Evolutionary conservation across 2,329 filamentous ascomycete genomes (phyloP).

Genomic region (Teratosphaeria gauchensis): DNA sequence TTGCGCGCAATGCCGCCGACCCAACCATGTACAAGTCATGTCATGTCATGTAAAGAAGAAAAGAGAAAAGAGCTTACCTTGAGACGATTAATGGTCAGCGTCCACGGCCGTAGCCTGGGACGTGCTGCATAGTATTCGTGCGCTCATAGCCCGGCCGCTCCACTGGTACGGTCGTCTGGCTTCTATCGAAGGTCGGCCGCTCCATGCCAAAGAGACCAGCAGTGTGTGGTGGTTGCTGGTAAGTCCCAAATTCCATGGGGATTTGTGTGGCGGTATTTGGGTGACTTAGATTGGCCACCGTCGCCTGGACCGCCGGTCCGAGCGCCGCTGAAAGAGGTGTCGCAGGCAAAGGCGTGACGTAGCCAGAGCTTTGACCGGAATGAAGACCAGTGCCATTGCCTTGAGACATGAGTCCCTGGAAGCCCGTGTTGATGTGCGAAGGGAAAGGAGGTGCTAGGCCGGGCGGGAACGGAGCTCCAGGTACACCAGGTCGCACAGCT

Average conservation of each 20-base stretch:
- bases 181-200: background rate
- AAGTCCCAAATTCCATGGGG: slow-evolving; percentile 2
- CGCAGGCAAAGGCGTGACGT: slow-evolving; percentile 58
- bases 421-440: slow-evolving; percentile 14
- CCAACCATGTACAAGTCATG: background rate
- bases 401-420: slow-evolving; percentile 1
- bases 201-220: background rate
- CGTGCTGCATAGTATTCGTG: background rate
- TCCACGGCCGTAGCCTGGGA: background rate
- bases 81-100: background rate
- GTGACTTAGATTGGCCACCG: slow-evolving; percentile 40
- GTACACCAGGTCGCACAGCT: slow-evolving; percentile 24
- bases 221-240: background rate
- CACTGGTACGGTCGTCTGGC: background rate
- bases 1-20: background rate
- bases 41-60: background rate
- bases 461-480: slow-evolving; percentile 22
- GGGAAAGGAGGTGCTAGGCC: slow-evolving; percentile 23
- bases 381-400: slow-evolving; percentile 7
- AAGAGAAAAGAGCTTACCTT: background rate
- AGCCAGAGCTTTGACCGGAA: slow-evolving; percentile 15
- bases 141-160: slow-evolving; percentile 1
- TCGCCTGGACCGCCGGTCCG: slow-evolving; percentile 78
- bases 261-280: slow-evolving; percentile 7
- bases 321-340: slow-evolving; percentile 84